A percentile compares a stretch with the other conserved stretches of the same genome.
These are phyloP conservation scores for Umbelopsis sp. DNA, from an alignment of 192 early-diverging fungal species.

Conservation along the genomic window DNA sequence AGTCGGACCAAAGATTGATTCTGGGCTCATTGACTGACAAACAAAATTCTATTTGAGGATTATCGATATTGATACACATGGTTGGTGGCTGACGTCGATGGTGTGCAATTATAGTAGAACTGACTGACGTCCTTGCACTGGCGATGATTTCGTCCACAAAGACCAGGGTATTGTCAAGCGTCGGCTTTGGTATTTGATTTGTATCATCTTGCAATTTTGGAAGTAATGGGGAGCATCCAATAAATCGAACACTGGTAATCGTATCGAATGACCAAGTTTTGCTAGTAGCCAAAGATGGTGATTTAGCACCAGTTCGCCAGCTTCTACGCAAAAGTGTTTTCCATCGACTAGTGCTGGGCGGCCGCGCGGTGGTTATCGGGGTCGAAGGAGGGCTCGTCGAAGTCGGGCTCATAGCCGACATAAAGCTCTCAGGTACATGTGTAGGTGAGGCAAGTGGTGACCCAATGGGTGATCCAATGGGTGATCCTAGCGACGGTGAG, in stretches of 20 bases:
- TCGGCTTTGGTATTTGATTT: neutral
- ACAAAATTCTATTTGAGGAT: neutral
- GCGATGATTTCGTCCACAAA: neutral
- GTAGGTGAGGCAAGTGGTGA: slow-evolving; percentile 14
- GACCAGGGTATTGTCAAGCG: slow-evolving; percentile 9
- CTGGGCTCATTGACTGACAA: slow-evolving; percentile 5
- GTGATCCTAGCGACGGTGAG: neutral
- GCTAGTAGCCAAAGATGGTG: neutral
- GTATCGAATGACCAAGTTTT: neutral
- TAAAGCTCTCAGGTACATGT: neutral
- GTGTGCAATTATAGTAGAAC: neutral
- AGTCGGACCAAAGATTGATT: slow-evolving; percentile 12
- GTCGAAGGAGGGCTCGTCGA: neutral
- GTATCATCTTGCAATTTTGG: neutral
- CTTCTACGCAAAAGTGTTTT: slow-evolving; percentile 7
- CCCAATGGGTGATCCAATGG: slow-evolving; percentile 3
- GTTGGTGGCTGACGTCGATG: neutral
- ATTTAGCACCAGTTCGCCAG: neutral
- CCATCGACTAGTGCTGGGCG: neutral
- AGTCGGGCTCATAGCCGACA: neutral
- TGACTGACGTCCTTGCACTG: neutral
- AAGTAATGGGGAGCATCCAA: neutral
- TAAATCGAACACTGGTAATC: neutral
- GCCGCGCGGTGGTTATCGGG: neutral
- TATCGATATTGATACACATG: neutral